Evolutionary conservation across 345 rosid genomes (phyloP).

Genomic region (Ricinus communis): DNA sequence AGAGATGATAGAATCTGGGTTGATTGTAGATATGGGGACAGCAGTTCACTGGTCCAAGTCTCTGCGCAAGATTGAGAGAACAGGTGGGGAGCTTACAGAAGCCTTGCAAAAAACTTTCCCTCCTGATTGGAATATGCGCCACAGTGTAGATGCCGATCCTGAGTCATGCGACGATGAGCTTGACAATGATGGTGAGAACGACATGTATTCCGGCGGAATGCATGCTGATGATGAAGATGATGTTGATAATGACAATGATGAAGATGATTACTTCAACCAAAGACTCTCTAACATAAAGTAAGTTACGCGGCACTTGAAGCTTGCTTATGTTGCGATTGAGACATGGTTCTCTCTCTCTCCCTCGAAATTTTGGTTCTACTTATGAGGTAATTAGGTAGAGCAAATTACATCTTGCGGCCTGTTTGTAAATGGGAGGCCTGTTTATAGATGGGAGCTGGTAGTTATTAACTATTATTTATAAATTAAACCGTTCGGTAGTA

Average conservation of each 20-base stretch:
- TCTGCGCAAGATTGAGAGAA: conserved; percentile 77
- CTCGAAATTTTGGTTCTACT: too few species aligned
- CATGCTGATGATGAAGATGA: conserved; percentile 24
- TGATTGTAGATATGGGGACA: conserved; percentile 90
- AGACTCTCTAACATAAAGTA: conserved; percentile 4
- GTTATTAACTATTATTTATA: too few species aligned
- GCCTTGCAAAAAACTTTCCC: conserved; percentile 91
- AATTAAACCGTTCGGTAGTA: too few species aligned
- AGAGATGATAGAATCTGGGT: conserved; percentile 73
- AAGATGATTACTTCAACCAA: conserved; percentile 24
- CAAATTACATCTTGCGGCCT: too few species aligned
- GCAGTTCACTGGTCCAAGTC: conserved; percentile 92
- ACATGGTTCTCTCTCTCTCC: too few species aligned
- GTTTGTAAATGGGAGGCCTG: too few species aligned
- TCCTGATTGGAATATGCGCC: conserved; percentile 75
- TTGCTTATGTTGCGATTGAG: too few species aligned
- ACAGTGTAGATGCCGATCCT: conserved; percentile 31
- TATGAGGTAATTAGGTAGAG: too few species aligned
- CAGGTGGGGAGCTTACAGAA: conserved; percentile 89
- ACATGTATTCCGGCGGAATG: conserved; percentile 7
- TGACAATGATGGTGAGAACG: conserved; percentile 14
- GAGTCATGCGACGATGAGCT: conserved; percentile 37
- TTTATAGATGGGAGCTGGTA: too few species aligned
- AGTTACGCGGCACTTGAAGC: too few species aligned
- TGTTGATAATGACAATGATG: conserved; percentile 21